Evolutionary conservation across 257 asterid genomes (phyloP).

Genomic region (Capsicum chinense): DNA sequence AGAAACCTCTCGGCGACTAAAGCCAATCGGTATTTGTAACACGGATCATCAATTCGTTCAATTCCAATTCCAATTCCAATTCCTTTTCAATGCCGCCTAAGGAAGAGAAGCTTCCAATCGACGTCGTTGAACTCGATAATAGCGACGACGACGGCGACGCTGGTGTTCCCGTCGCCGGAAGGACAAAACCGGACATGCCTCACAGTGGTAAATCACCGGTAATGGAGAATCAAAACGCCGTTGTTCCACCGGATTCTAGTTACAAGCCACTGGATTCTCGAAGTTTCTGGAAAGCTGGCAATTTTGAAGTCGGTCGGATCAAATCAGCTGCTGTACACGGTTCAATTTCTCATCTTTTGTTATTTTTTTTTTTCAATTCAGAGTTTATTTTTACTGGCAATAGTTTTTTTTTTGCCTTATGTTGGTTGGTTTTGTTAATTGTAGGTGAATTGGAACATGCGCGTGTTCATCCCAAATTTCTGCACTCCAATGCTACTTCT

Average conservation of each 20-base stretch:
- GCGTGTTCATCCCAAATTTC: constrained; percentile 92
- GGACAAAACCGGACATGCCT: constrained; percentile 2
- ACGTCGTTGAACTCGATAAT: constrained; percentile 69
- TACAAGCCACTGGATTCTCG: constrained; percentile 56
- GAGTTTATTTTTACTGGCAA: background rate
- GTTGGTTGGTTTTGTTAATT: background rate
- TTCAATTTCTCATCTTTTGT: constrained; percentile 10
- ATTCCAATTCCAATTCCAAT: background rate
- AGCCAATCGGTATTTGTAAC: background rate
- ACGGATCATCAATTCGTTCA: background rate
- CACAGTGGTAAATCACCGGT: constrained; percentile 39
- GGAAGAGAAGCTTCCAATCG: constrained; percentile 43
- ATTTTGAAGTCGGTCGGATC: constrained; percentile 55
- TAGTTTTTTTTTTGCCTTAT: constrained; percentile 32
- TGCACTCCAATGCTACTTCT: constrained; percentile 94
- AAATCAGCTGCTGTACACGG: constrained; percentile 48
- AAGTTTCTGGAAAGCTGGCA: constrained; percentile 98
- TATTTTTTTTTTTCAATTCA: background rate
- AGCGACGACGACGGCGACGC: constrained; percentile 69
- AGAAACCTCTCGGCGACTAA: background rate
- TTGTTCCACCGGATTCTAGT: constrained; percentile 36
- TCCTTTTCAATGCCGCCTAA: constrained; percentile 43
- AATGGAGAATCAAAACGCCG: constrained; percentile 34
- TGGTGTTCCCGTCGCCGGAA: constrained; percentile 26
- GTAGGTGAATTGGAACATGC: constrained; percentile 91